Percentiles rank a stretch among this genome's conserved stretches.
Conservation (phyloP, 495 filamentous ascomycete species). For the Recurvomyces mirabilis region DNA sequence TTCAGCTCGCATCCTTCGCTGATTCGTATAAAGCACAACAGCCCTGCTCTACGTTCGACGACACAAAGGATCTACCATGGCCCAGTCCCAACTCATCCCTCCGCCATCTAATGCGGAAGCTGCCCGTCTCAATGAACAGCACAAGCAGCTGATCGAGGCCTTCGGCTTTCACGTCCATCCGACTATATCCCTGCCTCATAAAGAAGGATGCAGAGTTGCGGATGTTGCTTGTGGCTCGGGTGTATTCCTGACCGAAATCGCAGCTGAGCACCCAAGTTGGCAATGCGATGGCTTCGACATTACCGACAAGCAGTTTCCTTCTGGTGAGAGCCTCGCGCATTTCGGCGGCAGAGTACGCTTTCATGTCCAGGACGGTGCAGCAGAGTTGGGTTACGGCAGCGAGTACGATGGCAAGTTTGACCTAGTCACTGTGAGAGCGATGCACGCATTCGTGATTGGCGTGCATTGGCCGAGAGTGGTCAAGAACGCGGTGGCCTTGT, state of each 20-base stretch:
- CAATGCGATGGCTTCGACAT: constrained; percentile 6
- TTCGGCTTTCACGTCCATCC: constrained; percentile 4
- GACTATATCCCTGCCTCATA: neutral
- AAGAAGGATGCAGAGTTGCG: neutral
- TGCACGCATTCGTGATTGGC: neutral
- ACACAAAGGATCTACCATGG: too few species aligned
- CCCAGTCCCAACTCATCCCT: too few species aligned
- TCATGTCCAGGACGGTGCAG: neutral
- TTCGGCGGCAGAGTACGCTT: neutral
- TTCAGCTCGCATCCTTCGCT: too few species aligned
- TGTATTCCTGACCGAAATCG: neutral
- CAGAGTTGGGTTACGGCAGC: neutral
- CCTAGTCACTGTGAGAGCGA: neutral
- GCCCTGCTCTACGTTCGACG: too few species aligned
- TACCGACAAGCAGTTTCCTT: neutral
- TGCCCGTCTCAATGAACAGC: constrained; percentile 5
- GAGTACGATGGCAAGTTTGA: constrained; percentile 2
- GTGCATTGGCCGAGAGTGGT: neutral
- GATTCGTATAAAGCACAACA: too few species aligned
- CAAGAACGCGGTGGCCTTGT: neutral
- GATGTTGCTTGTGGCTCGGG: constrained; percentile 2
- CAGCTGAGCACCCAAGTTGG: neutral
- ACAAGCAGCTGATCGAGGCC: neutral
- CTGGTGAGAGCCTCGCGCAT: neutral
- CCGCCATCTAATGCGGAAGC: too few species aligned